Evolutionary conservation across 139 green algal genomes (phyloP), one percentile per base, ranked within the genome.

Genomic region (Spirogloea muscicola): DNA sequence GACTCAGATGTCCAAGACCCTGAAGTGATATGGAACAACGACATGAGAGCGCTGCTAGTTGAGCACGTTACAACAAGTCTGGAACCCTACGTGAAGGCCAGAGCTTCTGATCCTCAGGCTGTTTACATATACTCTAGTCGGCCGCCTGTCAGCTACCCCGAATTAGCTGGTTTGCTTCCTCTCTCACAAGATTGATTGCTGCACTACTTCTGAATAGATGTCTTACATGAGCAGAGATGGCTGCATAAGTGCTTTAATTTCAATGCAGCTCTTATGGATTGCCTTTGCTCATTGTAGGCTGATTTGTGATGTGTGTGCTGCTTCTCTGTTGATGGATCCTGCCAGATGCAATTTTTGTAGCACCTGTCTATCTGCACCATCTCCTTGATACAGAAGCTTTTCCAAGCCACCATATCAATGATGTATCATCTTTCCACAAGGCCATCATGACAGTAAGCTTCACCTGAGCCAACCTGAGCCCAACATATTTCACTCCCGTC

Each of bases 351-450:
- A 68, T 76, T 5, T 76, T 76, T 49, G 67, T 76, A 31, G 69
- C 69, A 2, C 69, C 69, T 1, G 31, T 77, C 6, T 77, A 77
- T 21, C 55, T 77, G 1, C 69, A 77, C 57, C 68, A 77, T 38
- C 10, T 77, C 37, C 29, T 77, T 38, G 69, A 77, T 37, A 31
- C 25, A 10, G 52, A 69, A 37, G 27, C 38, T 9, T 69, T 58
- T 13, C 55, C 69, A 1, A 16, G 44, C 21, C 57, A 77, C 57
- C 55, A 68, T 33, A 34, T 77, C 13, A 33, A 52, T 33, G 69
- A 77, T 39, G 31, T 57, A n/a, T 36, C 69, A 5, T 57, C 69
- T 6, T 77, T 77, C 39, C 55, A 69, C 18, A 37, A 43, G n/a
- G n/a, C n/a, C n/a, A n/a, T n/a, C n/a, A n/a, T n/a, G n/a, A n/a